Conservation (phyloP, 768 basidiomycete genomes). For the Calocybe cyanea region DNA sequence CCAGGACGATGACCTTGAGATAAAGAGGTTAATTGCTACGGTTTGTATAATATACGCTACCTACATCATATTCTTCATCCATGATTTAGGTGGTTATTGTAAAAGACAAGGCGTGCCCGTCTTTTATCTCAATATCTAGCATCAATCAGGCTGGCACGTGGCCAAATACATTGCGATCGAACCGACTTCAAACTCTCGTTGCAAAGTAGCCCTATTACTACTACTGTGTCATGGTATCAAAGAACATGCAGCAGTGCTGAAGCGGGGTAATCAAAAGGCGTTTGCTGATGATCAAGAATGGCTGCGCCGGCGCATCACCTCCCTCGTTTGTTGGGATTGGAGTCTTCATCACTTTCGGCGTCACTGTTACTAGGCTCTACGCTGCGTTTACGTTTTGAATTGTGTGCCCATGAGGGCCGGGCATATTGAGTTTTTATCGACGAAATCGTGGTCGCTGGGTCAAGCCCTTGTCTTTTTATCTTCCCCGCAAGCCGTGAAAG, state of each 20-base stretch:
- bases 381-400: conserved; percentile 33
- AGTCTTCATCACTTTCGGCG: conserved; percentile 11
- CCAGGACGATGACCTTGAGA: conserved; percentile 85
- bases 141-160: conserved; percentile 20
- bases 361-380: conserved; percentile 22
- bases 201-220: no score
- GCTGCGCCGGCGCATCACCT: conserved; percentile 14
- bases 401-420: conserved; percentile 25
- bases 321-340: conserved; percentile 22
- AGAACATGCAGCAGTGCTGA: no score
- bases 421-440: conserved; percentile 24
- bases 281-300: no score
- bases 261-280: no score
- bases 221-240: no score
- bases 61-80: conserved; percentile 99
- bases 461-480: conserved; percentile 27
- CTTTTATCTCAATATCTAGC: conserved; percentile 7
- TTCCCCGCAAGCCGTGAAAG: conserved; percentile 32
- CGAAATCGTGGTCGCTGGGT: conserved; percentile 13
- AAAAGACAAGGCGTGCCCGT: background rate
- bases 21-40: conserved; percentile 11
- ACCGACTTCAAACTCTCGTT: no score
- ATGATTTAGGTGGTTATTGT: conserved; percentile 42
- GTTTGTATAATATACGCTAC: conserved; percentile 5
- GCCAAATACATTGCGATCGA: no score